Conservation (phyloP, 768 basidiomycete genomes). For the Kwoniella europaea region DNA sequence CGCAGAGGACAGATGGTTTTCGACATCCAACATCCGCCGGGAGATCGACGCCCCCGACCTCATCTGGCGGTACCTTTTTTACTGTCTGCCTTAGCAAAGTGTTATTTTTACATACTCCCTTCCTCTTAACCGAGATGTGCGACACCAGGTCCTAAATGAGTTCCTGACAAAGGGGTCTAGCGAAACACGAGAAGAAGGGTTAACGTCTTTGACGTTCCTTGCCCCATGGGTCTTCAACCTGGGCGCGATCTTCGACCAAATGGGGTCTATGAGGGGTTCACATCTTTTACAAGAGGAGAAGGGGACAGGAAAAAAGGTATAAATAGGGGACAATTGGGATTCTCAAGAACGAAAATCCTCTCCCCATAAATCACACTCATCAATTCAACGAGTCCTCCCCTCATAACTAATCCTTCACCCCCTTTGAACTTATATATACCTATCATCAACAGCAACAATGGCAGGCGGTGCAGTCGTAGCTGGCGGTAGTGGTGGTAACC, state of each 20-base stretch:
- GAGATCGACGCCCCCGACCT: slow-evolving; percentile 23
- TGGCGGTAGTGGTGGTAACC: slow-evolving; percentile 52
- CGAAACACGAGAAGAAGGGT: background rate
- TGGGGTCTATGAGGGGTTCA: background rate
- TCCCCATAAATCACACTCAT: slow-evolving; percentile 5
- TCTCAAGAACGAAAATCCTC: background rate
- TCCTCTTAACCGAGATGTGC: background rate
- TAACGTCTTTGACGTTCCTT: background rate
- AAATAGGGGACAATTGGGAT: slow-evolving; percentile 6
- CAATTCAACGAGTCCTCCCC: background rate
- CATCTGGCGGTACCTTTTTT: slow-evolving; percentile 9
- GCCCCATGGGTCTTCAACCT: slow-evolving; percentile 23
- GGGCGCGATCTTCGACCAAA: slow-evolving; percentile 6
- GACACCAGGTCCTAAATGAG: background rate
- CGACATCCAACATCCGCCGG: slow-evolving; percentile 11
- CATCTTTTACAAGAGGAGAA: background rate
- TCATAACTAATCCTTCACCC: slow-evolving; percentile 5
- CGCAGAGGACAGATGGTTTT: too few species aligned
- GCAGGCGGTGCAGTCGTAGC: slow-evolving; percentile 54
- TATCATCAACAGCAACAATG: slow-evolving; percentile 36
- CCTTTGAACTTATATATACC: background rate
- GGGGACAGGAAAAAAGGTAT: slow-evolving; percentile 4
- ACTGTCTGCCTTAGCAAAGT: background rate
- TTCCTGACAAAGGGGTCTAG: slow-evolving; percentile 6
- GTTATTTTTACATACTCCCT: background rate